These are phyloP conservation scores for Eucalyptus sp. DNA, from an alignment of 345 rosid genomes.

Conservation along the genomic window DNA sequence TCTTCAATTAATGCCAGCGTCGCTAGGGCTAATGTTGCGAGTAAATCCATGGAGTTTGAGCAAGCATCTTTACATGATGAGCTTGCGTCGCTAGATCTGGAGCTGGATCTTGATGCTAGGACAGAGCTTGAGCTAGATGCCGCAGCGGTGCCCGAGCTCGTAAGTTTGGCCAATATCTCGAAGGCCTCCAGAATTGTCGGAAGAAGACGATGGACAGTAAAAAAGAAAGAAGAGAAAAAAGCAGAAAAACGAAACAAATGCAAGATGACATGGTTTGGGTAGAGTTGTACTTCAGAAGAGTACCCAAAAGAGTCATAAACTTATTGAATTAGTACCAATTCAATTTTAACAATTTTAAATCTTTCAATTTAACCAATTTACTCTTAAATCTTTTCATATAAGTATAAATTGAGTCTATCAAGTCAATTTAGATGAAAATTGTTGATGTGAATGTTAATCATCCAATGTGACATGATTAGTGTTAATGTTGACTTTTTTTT, in stretches of 20 bases:
- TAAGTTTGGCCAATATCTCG: not conserved
- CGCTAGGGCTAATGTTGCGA: not conserved
- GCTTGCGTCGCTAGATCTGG: too few relatives aligned
- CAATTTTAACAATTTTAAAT: too few relatives aligned
- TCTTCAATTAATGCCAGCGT: not conserved
- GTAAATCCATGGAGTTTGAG: not conserved
- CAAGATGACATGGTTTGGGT: not conserved
- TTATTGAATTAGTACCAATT: too few relatives aligned
- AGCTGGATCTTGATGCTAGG: too few relatives aligned
- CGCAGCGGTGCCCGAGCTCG: not conserved
- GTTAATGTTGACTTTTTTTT: too few relatives aligned
- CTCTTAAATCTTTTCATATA: too few relatives aligned
- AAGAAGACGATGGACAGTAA: not conserved
- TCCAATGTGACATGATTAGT: too few relatives aligned
- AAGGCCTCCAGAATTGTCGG: not conserved
- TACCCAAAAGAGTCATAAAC: too few relatives aligned
- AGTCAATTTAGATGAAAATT: too few relatives aligned
- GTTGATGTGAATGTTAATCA: fast-evolving
- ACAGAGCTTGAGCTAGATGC: not conserved
- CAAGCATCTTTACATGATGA: not conserved
- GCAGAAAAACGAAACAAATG: not conserved
- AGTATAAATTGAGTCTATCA: too few relatives aligned
- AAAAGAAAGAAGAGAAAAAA: not conserved
- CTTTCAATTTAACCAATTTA: too few relatives aligned
- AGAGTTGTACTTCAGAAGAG: not conserved